phyloP scores from a whole-genome alignment of 257 asterid species.

The Nicotiana benthamiana region DNA sequence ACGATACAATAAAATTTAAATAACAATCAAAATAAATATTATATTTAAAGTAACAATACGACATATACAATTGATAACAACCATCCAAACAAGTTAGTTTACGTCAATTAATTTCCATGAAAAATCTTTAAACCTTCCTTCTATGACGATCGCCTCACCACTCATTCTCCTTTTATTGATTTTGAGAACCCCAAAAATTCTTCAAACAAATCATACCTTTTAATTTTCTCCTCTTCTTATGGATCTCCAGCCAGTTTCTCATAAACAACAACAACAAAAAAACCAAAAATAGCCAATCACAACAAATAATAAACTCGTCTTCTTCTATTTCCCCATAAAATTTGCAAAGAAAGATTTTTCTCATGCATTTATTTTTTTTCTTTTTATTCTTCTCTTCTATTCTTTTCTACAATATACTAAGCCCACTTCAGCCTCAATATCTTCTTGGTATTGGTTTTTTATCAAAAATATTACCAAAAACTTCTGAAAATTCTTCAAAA shows the following conservation, averaged over 20 bases:
- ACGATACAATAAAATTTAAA: too few relatives aligned
- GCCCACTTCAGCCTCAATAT: slow-evolving; percentile 27
- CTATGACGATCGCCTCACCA: background rate
- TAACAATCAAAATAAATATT: too few relatives aligned
- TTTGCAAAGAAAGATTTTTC: slow-evolving; percentile 15
- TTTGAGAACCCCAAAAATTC: background rate
- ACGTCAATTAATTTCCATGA: background rate
- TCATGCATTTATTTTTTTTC: slow-evolving; percentile 21
- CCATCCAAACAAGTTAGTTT: too few relatives aligned
- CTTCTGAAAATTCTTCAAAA: background rate
- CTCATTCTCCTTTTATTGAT: background rate
- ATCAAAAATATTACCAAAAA: slow-evolving; percentile 24
- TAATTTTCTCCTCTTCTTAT: slow-evolving; percentile 13
- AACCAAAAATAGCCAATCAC: background rate
- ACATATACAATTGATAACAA: too few relatives aligned
- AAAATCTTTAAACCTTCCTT: background rate
- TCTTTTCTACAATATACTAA: slow-evolving; percentile 17
- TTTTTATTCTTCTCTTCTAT: slow-evolving; percentile 30
- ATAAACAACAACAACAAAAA: slow-evolving; percentile 9
- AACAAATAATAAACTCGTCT: slow-evolving; percentile 1
- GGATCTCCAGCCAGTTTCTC: slow-evolving; percentile 25
- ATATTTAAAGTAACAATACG: too few relatives aligned
- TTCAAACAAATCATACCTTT: slow-evolving; percentile 9
- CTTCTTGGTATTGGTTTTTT: slow-evolving; percentile 29
- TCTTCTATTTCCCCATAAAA: slow-evolving; percentile 20